A percentile compares a stretch with the other conserved stretches of the same genome.
These are phyloP conservation scores for Rubia tinctorum DNA, from an alignment of 305 asterid species.

Conservation along the genomic window DNA sequence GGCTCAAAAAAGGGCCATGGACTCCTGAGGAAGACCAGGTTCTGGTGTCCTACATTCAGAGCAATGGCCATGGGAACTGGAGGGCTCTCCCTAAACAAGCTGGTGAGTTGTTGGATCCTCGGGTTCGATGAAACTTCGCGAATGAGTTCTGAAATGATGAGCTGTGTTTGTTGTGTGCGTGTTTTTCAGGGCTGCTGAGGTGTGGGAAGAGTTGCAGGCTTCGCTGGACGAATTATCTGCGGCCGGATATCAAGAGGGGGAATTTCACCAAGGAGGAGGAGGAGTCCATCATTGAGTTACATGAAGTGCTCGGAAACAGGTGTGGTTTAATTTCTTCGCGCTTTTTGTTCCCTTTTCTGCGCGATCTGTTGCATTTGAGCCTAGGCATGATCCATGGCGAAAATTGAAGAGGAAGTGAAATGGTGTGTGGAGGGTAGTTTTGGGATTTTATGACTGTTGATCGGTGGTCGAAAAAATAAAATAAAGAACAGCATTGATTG, in stretches of 20 bases:
- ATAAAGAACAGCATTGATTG: constrained; percentile 3
- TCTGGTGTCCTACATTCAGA: constrained; percentile 55
- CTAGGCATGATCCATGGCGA: not conserved
- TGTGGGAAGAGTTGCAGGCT: constrained; percentile 96
- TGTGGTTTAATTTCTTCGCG: constrained; percentile 21
- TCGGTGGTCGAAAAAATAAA: not conserved
- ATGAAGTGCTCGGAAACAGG: constrained; percentile 83
- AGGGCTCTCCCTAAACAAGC: constrained; percentile 87
- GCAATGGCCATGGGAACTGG: constrained; percentile 85
- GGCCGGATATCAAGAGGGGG: constrained; percentile 88
- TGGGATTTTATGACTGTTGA: not conserved
- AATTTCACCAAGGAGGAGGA: constrained; percentile 79
- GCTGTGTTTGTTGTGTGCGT: no score
- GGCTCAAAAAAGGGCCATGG: constrained; percentile 92
- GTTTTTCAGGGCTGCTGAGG: constrained; percentile 53
- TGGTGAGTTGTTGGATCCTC: constrained; percentile 33
- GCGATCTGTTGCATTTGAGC: constrained; percentile 18
- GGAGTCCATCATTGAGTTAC: constrained; percentile 62
- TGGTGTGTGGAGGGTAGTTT: not conserved
- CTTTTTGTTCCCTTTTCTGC: not conserved
- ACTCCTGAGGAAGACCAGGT: constrained; percentile 79
- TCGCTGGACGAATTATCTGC: constrained; percentile 74
- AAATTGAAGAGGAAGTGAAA: not conserved
- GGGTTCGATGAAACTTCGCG: no score
- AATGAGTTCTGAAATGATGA: not conserved